These are phyloP conservation scores for Mycena kentingensis DNA, from an alignment of 768 basidiomycete genomes.

Conservation along the genomic window DNA sequence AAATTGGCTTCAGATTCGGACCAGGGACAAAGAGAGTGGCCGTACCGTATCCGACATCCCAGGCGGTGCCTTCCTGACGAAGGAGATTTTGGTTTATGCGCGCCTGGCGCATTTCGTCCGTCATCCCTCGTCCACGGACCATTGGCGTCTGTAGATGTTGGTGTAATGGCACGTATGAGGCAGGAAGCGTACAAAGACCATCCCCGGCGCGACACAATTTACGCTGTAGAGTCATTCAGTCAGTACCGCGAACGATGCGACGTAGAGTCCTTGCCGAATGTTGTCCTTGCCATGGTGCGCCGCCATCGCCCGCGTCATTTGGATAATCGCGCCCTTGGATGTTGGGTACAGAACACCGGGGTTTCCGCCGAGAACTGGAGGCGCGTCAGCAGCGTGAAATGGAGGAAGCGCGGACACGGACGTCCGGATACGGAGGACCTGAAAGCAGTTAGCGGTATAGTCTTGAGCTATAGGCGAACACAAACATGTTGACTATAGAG, in stretches of 20 bases:
- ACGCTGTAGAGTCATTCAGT: background rate
- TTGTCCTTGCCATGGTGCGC: slow-evolving; percentile 42
- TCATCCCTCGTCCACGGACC: slow-evolving; percentile 40
- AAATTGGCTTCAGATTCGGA: background rate
- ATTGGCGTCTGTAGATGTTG: slow-evolving; percentile 34
- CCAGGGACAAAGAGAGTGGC: background rate
- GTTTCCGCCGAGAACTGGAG: slow-evolving; percentile 33
- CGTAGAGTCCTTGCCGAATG: slow-evolving; percentile 37
- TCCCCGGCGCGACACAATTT: slow-evolving; percentile 28
- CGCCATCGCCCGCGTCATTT: slow-evolving; percentile 49
- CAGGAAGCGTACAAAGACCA: slow-evolving; percentile 32
- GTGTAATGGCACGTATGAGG: background rate
- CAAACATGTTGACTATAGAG: slow-evolving; percentile 41
- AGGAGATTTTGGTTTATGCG: slow-evolving; percentile 39
- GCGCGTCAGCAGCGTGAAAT: background rate
- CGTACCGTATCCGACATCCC: slow-evolving; percentile 43
- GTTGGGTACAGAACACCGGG: slow-evolving; percentile 44
- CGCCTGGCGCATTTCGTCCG: slow-evolving; percentile 37
- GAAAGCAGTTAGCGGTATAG: background rate
- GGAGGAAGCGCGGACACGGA: background rate
- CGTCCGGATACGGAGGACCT: slow-evolving; percentile 20
- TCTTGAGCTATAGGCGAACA: background rate
- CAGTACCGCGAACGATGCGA: background rate
- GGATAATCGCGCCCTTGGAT: slow-evolving; percentile 45
- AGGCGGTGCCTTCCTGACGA: slow-evolving; percentile 45